Evolutionary conservation across 805 yeast species (phyloP), one percentile per base, ranked within the genome.

Genomic region (Ascoidea rubescens): DNA sequence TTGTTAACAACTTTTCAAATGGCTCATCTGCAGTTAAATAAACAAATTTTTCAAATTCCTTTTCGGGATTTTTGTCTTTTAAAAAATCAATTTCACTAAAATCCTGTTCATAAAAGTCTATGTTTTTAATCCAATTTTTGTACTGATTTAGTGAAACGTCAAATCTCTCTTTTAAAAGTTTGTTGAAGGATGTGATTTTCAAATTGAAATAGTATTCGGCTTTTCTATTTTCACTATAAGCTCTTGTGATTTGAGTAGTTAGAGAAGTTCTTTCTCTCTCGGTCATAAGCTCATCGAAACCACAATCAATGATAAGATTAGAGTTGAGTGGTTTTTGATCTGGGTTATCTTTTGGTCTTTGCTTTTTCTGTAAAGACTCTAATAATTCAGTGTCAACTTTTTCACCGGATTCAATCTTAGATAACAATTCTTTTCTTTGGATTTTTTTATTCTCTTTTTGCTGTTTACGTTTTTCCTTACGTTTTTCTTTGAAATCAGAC

Each of bases 11-110:
- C 12, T 30, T 50, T 28, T 72, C 78, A 5, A 83, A 84, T 6
- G 82, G 85, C 0, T 96, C 83, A 60, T 91, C 99, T 0, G 97
- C 95, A 0, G 95, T 82, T 44, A 91, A 68, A 60, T 93, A 91
- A 0, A 87, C 74, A 46, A 69, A 58, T 48, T 63, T 59, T 44
- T 71, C 72, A 55, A 68, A 54, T 58, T 57, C 53, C 57, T 67
- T 44, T 44, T 53, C 54, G 2, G 14, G 14, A 37, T 4, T 14
- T 37, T 37, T 37, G 14, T 37, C 43, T 37, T 37, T 55, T 57
- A 14, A 60, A 60, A 49, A 70, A 56, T 64, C 58, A 53, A 57
- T 49, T 51, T 63, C 51, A 61, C 68, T 42, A 73, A 37, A 61
- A 48, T 69, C 72, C 12, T 66, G 68, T 28, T 70, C 71, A 1